phyloP scores from a whole-genome alignment of 768 basidiomycete genomes.

The Termitomyces sp. region DNA sequence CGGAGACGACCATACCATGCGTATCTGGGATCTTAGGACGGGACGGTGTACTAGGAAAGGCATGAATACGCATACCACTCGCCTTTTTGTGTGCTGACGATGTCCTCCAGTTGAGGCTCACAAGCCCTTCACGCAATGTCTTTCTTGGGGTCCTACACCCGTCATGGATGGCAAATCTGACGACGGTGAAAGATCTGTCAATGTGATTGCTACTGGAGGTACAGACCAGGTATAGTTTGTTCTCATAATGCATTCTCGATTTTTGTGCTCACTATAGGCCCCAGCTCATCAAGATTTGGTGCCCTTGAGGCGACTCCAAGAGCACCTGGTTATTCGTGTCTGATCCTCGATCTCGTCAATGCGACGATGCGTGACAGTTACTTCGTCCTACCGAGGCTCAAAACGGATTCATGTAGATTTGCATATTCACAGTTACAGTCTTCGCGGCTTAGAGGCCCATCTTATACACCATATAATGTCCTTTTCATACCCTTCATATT shows the following conservation, averaged over 20 bases:
- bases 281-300: constrained; percentile 8
- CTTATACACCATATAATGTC: constrained; percentile 2
- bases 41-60: constrained; percentile 65
- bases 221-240: constrained; percentile 6
- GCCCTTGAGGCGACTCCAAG: not conserved
- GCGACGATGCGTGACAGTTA: not conserved
- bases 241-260: not conserved
- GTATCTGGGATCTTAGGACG: constrained; percentile 64
- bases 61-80: constrained; percentile 37
- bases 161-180: constrained; percentile 9
- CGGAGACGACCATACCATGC: constrained; percentile 35
- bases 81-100: not conserved
- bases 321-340: not conserved
- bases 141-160: constrained; percentile 9
- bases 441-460: not conserved
- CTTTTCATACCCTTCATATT: not conserved
- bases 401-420: not conserved
- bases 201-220: constrained; percentile 19
- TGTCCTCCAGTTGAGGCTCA: constrained; percentile 8
- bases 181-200: constrained; percentile 9
- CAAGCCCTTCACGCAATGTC: constrained; percentile 7
- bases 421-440: not conserved
- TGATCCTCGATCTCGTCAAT: not conserved
- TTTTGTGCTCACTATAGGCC: not conserved
- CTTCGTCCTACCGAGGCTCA: not conserved